Base-by-base conservation (phyloP, 2,329 filamentous ascomycete genomes). In the Gnomoniopsis smithogilvyi region DNA sequence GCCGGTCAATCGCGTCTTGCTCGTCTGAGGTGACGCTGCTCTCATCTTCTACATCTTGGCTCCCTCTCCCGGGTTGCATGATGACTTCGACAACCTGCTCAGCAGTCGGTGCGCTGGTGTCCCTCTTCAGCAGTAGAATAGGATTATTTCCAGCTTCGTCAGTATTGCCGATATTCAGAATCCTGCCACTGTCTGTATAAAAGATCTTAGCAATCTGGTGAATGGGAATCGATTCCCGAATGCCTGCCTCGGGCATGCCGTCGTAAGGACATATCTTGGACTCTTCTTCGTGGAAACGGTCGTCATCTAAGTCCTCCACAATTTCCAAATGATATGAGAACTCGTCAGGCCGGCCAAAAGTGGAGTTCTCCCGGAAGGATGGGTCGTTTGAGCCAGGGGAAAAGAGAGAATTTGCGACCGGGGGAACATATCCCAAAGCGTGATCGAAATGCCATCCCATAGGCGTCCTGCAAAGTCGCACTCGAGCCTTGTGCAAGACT, bases 141-240 rank as follows among this genome's bases (percentile, higher is more conserved):
- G 91, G 89, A 60, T 86, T 91, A 67, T 89, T 91, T 15, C 61
- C 59, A 41, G 52, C 55, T 45, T 87, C 87, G 10, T 74, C 70
- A 3, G 74, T 73, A 22, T 73, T 74, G 17, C 78, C 77, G 57
- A 97, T 92, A 62, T 96, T 96, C 26, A 97, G 78, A 11, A 97
- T 91, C 65, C 91, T 91, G 19, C 92, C 92, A 0, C 91, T 96
- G 65, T 96, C 91, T 1, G 92, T 92, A 68, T 96, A 97, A 73
- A 96, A 96, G 34, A 96, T 91, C 69, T 96, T 96, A 6, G 92
- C 90, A 6, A 96, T 83, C 67, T 85, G 78, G 36, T 77, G 72
- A 3, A 83, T 73, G 0, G 81, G 80, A n/a, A 85, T 76, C 0
- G 73, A 74, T 61, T 86, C 83, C 41, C 78, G 73, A 54, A 85